Percentiles rank a stretch among this genome's conserved stretches.
phyloP scores from a whole-genome alignment of 129 eudicot genomes.

The Chrysanthemum makinoi region DNA sequence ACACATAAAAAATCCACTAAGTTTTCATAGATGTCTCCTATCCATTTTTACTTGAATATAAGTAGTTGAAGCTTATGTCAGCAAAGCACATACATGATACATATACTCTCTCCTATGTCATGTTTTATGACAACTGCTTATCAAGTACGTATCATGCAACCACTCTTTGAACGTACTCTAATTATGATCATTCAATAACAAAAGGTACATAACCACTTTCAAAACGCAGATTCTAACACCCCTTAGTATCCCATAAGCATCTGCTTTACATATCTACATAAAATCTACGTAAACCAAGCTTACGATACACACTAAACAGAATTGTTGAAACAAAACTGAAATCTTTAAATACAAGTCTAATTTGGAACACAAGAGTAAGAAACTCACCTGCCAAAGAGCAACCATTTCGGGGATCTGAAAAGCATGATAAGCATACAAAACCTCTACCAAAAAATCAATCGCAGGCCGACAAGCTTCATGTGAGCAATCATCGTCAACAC shows the following conservation, averaged over 20 bases:
- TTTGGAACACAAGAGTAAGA: background rate
- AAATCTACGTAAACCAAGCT: background rate
- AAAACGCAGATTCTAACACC: background rate
- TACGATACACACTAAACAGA: background rate
- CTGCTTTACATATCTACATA: no score
- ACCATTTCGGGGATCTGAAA: conserved; percentile 82
- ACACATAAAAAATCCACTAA: no score
- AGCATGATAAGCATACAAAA: conserved; percentile 55
- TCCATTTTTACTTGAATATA: no score
- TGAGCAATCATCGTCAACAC: conserved; percentile 85
- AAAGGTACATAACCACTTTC: background rate
- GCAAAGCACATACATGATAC: background rate
- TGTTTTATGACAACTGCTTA: no score
- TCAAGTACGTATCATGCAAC: no score
- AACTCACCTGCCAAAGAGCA: conserved; percentile 69
- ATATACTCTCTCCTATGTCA: background rate
- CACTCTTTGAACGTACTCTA: background rate
- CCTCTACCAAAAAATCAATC: conserved; percentile 74
- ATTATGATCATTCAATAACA: conserved; percentile 1
- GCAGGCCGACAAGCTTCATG: conserved; percentile 82
- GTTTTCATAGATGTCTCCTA: no score
- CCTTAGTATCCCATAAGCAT: no score
- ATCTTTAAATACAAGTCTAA: background rate
- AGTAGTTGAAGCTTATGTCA: no score
- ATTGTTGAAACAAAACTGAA: background rate